Base-by-base conservation (phyloP, 2,329 filamentous ascomycete genomes). In the Ploettnerulaceae sp. region DNA sequence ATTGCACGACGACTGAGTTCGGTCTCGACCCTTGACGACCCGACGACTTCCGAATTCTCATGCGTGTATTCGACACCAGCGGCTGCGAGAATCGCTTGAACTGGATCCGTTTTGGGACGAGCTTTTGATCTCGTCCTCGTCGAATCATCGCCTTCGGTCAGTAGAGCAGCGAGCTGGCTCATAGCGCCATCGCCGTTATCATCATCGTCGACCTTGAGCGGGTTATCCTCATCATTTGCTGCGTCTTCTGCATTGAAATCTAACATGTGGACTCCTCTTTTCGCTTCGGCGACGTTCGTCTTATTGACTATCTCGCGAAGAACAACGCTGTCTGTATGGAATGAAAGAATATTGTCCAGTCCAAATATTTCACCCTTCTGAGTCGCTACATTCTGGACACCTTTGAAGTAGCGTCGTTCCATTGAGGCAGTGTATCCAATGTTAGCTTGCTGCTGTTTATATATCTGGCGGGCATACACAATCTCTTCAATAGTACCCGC, bases 391-490 rank as follows among this genome's bases (percentile, higher is more conserved):
- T 94, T 84, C 67, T 96, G 91, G 0, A 97, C 88, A 31, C 93
- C 93, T 56, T 85, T 89, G 71, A 98, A 98, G 66, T 98, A 98
- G 1, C 93, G 81, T 3, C 93, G 82, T 66, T 98, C 93, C 4
- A 83, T 85, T 0, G 88, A 94, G 0, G 93, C 93, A 25, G 84
- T 94, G 66, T 98, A 97, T 1, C 88, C 93, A 48, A 98, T 97
- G 61, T 96, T 97, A 20, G 93, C 91, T 68, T 97, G 93, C 61
- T 98, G 93, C 63, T 98, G 93, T 66, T 98, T 98, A 74, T 98
- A 98, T 29, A 98, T 93, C 61, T 98, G 93, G 5, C 93, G 79
- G 0, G 91, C 93, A 60, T 98, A 98, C 6, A 97, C 89, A 44
- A 96, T 93, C 66, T 98, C 93, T 63, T 98, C 93, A 12, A 98